phyloP scores from a whole-genome alignment of 163 green algal species.

The Coccomyxa subellipsoidea region DNA sequence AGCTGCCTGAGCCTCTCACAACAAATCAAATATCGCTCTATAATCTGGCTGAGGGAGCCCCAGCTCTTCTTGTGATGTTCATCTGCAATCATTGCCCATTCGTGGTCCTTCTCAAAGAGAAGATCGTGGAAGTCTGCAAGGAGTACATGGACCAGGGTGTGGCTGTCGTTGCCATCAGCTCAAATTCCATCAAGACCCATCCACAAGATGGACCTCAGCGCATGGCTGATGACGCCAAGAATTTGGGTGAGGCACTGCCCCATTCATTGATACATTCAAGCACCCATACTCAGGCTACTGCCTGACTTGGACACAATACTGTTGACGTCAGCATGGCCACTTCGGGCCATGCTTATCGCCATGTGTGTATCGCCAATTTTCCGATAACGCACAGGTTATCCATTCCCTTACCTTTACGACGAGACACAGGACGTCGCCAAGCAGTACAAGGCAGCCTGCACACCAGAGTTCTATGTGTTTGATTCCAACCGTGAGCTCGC shows the following conservation, averaged over 20 bases:
- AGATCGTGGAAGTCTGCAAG: slow-evolving; percentile 9
- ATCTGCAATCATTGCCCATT: slow-evolving; percentile 86
- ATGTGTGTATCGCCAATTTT: neutral
- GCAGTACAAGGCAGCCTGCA: slow-evolving; percentile 47
- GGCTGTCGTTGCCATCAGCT: slow-evolving; percentile 74
- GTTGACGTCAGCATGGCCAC: no score
- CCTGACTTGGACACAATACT: neutral
- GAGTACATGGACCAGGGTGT: slow-evolving; percentile 66
- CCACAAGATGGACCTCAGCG: slow-evolving; percentile 71
- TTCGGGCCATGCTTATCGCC: neutral
- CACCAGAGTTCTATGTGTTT: slow-evolving; percentile 4
- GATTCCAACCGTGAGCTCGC: slow-evolving; percentile 35
- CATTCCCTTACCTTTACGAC: slow-evolving; percentile 77
- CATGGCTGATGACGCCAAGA: slow-evolving; percentile 54
- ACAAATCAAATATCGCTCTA: slow-evolving; percentile 46
- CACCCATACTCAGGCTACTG: neutral
- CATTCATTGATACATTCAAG: neutral
- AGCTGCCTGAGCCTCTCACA: slow-evolving; percentile 62
- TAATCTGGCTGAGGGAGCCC: slow-evolving; percentile 36
- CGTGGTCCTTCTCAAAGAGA: slow-evolving; percentile 70
- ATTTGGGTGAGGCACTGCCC: neutral
- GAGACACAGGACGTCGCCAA: slow-evolving; percentile 84
- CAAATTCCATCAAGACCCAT: slow-evolving; percentile 72
- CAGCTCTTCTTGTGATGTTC: slow-evolving; percentile 69
- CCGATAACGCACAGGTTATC: slow-evolving; percentile 34